Evolutionary conservation across 257 asterid species (phyloP), one percentile per base, ranked within the genome.

Genomic region (Primulina eburnea): DNA sequence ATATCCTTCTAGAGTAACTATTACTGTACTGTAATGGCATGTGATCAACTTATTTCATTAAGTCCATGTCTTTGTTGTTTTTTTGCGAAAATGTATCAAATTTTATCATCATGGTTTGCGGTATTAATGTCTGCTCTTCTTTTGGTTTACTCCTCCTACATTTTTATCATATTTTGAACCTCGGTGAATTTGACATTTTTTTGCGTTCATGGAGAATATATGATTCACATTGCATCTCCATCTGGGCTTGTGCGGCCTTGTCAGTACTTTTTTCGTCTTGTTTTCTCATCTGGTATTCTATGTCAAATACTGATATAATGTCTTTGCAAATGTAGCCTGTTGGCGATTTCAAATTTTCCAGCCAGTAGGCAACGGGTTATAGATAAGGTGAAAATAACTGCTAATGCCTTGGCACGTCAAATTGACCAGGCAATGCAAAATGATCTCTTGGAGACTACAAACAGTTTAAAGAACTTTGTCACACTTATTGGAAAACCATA

Each of bases 321-420:
- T 71, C 1, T 68, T 72, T 68, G 21, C 59, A 38, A 24, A 82
- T 64, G 47, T 71, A 93, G 99, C 30, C 81, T 90, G 58, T 72
- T 93, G 29, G 96, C 96, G 17, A 72, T 94, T 56, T 94, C 96
- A 64, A 94, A 89, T 78, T 88, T 94, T 84, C 90, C 97, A 17
- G 75, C 80, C 59, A 85, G 86, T 62, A 89, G 92, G 80, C 92
- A 76, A 77, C 77, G 64, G 56, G 90, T 82, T 52, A 83, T 85
- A 30, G 83, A 87, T 43, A 94, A 89, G 82, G 88, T 91, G 83
- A 89, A 77, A 86, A 84, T 93, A 77, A 79, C 89, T 2, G 96
- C 76, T 0, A 92, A 91, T 71, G 89, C 88, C n/a, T 78, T 94
- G 59, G 96, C 92, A 52, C 93, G 93, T 60, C 85, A 91, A 81